phyloP scores from a whole-genome alignment of 176 grass and related monocot species.

The Rhynchospora tenuis region DNA sequence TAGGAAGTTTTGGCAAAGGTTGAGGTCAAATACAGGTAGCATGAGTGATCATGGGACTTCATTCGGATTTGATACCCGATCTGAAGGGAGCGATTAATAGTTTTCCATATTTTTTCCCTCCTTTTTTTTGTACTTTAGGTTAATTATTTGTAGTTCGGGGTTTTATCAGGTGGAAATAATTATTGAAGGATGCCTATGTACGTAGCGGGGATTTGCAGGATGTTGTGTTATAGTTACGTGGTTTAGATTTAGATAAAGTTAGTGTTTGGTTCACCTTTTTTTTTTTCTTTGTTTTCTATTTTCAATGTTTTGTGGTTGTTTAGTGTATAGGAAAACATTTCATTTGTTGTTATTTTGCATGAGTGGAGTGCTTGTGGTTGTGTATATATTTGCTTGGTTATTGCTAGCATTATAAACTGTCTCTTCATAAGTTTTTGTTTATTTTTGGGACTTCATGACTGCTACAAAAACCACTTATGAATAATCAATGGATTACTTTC shows the following conservation, averaged over 20 bases:
- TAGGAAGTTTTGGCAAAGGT: slow-evolving; percentile 74
- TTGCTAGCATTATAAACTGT: background rate
- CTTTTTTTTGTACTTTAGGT: slow-evolving; percentile 20
- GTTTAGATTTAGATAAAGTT: slow-evolving; percentile 22
- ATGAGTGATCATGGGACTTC: slow-evolving; percentile 76
- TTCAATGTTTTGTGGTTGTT: background rate
- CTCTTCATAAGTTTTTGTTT: background rate
- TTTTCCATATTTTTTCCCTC: background rate
- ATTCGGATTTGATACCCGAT: slow-evolving; percentile 47
- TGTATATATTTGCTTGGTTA: background rate
- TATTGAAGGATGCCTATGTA: slow-evolving; percentile 37
- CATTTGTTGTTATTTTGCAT: background rate
- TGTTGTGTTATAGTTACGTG: slow-evolving; percentile 21
- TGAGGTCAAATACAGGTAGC: slow-evolving; percentile 63
- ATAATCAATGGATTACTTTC: background rate
- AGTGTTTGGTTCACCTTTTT: slow-evolving; percentile 12
- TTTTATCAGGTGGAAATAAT: slow-evolving; percentile 23
- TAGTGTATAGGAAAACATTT: slow-evolving; percentile 20
- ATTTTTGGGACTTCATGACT: background rate
- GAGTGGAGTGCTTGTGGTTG: background rate
- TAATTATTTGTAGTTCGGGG: slow-evolving; percentile 22
- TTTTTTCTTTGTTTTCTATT: background rate
- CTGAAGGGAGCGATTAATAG: slow-evolving; percentile 36
- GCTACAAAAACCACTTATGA: background rate
- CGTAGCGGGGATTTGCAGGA: slow-evolving; percentile 21